Base-by-base conservation (phyloP, 257 asterid species). In the Solanum pimpinellifolium region DNA sequence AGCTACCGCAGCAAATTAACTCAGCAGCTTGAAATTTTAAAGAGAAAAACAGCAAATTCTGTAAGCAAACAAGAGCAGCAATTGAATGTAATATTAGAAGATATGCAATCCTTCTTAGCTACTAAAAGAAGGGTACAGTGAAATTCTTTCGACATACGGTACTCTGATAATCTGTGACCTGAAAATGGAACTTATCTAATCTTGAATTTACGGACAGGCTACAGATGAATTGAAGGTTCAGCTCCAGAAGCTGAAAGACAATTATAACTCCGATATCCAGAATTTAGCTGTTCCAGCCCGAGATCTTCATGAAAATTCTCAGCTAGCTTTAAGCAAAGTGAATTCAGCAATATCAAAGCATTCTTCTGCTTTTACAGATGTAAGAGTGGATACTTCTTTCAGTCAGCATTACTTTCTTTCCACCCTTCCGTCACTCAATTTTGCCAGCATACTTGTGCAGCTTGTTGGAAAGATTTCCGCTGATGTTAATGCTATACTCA, bases 21-120 rank as follows among this genome's bases (percentile, higher is more conserved):
- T 87, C 91, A 87, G 25, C 94, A 91, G 89, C 95, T 93, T 69
- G 92, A 90, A 33, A 91, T 88, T 84, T 86, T 91, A 47, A 76
- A 89, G 20, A 86, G 88, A 85, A 89, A 86, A 11, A 83, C 92
- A 15, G 90, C 92, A 47, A 85, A 76, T 87, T 90, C 95, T 60
- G 88, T 69, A 70, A 89, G 78, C 29, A 85, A 84, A 86, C 91
- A 91, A 87, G 94, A 91, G 85, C 87, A 90, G 86, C 89, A 90
- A 86, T 85, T 90, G 88, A 89, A 91, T 83, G 86, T 35, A n/a
- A 74, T 93, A 83, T 90, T 92, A 86, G 93, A 93, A 31, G 87
- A 90, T 46, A 88, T 89, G 1, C 88, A 74, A 83, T 86, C 90
- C 29, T 91, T 90, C 77, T 84, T 91, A 80, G 70, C 90, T 66